Conservation (phyloP, 257 asterid species). For the Capsicum pubescens region DNA sequence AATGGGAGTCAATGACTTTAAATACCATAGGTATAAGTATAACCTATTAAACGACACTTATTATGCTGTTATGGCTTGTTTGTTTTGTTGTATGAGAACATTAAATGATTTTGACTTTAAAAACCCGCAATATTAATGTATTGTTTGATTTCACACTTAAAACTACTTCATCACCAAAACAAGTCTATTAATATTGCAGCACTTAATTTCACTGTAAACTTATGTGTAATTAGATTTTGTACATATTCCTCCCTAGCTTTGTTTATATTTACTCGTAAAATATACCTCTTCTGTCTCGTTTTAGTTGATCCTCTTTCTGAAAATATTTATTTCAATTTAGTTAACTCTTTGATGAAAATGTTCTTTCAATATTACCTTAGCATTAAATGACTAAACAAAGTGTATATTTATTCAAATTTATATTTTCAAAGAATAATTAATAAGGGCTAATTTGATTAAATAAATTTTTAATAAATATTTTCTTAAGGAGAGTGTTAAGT, state of each 20-base stretch:
- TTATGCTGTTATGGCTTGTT: background rate
- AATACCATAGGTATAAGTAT: background rate
- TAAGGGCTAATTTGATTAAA: too few relatives aligned
- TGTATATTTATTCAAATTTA: too few relatives aligned
- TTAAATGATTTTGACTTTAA: background rate
- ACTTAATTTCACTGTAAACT: background rate
- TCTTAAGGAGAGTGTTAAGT: too few relatives aligned
- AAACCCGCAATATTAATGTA: background rate
- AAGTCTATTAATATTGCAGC: background rate
- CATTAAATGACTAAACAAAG: too few relatives aligned
- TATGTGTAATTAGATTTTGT: background rate
- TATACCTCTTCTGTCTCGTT: too few relatives aligned
- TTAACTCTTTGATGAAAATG: too few relatives aligned
- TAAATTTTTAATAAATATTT: too few relatives aligned
- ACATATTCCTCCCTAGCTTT: background rate
- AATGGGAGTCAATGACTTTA: conserved; percentile 9
- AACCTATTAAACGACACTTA: background rate
- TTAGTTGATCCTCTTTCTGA: too few relatives aligned
- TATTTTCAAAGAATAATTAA: too few relatives aligned
- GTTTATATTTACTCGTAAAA: too few relatives aligned
- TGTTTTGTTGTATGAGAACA: background rate
- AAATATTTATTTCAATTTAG: too few relatives aligned
- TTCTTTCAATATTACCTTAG: too few relatives aligned
- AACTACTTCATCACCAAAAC: background rate
- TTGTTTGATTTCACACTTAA: background rate